Evolutionary conservation across 345 rosid species (phyloP), one percentile per base, ranked within the genome.

Genomic region (Eutrema yunnanense): DNA sequence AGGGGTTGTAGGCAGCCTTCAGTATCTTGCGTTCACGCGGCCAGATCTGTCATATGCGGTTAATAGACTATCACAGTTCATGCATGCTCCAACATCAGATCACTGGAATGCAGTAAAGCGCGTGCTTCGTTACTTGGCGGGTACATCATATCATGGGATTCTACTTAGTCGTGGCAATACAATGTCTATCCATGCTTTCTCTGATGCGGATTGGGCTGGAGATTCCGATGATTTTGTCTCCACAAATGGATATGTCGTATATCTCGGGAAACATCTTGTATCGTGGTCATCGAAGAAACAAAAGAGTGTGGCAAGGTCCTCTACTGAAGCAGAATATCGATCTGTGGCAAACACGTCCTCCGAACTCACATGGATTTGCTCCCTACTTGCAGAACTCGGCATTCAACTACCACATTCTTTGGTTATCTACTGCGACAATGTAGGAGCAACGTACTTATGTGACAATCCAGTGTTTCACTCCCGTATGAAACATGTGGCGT

Each of bases 131-230:
- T 43, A 43, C 0, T 0, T 43, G 1, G 47, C 47, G 0, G 14
- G 14, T 0, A 43, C 47, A 0, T 0, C n/a, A 1, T 0, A 13
- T 4, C 47, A 12, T 11, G 16, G n/a, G 3, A 11, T 41, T 11
- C 3, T 3, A 3, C 2, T 41, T 0, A 0, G n/a, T 0, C 1
- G 2, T 0, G 5, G 3, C 0, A 41, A 41, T 3, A 5, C 13
- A 1, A 3, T 3, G 6, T 11, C 46, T 9, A 2, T 41, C 2
- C 46, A 41, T 1, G 46, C 6, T 0, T 41, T 3, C 2, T 41
- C 46, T 0, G 46, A 41, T 11, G 46, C 46, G 0, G 46, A 41
- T 0, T 41, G 46, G 46, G n/a, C 46, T 0, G 46, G 46, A 3
- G 46, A 41, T 41, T 0, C 2, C 0, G 46, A 41, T 12, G 46